Conservation (phyloP, 352 stramenopile species). For the Phytophthora europaea region DNA sequence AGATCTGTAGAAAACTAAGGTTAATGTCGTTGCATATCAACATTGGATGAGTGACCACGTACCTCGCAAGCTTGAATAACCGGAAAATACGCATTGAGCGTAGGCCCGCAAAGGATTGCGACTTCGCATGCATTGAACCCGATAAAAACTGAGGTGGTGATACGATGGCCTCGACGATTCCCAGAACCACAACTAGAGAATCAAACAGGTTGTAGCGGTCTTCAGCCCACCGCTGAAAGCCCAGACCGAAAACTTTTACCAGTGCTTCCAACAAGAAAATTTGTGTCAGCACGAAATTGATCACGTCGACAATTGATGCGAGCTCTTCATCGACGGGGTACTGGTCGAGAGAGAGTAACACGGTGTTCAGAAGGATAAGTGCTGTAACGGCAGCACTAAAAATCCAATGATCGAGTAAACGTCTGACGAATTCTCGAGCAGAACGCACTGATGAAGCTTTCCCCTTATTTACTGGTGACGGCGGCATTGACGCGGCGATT, state of each 20-base stretch:
- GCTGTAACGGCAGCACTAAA: conserved; percentile 63
- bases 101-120: conserved; percentile 75
- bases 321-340: conserved; percentile 59
- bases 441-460: conserved; percentile 12
- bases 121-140: conserved; percentile 14
- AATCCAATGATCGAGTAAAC: conserved; percentile 52
- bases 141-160: conserved; percentile 48
- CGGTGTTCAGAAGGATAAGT: conserved; percentile 86
- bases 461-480: neutral
- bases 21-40: conserved; percentile 22
- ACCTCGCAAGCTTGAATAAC: conserved; percentile 92
- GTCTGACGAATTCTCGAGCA: conserved; percentile 26
- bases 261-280: conserved; percentile 60
- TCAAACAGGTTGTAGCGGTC: conserved; percentile 90
- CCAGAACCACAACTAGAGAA: conserved; percentile 63
- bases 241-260: conserved; percentile 82
- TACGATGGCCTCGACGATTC: conserved; percentile 52
- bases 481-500: conserved; percentile 21
- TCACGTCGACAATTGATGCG: conserved; percentile 48
- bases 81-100: conserved; percentile 90
- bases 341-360: conserved; percentile 84
- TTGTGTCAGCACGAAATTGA: conserved; percentile 71
- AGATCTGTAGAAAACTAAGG: conserved; percentile 56
- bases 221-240: conserved; percentile 51
- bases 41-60: neutral